phyloP scores from a whole-genome alignment of 352 stramenopile genomes.

The Phytophthora citricola region DNA sequence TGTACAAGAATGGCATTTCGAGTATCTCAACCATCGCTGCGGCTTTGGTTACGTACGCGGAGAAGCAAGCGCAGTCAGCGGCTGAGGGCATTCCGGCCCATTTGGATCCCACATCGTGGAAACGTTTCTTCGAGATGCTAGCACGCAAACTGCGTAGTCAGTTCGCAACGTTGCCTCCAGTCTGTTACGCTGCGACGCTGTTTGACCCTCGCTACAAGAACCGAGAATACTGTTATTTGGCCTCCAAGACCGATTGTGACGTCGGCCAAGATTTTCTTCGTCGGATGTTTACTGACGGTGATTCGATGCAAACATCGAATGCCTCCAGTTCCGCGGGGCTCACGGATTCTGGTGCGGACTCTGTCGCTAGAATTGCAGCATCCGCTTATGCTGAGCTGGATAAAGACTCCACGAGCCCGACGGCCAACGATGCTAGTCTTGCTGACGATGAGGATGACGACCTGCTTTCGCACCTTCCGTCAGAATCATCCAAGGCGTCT shows the following conservation, averaged over 20 bases:
- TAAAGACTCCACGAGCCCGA: conserved; percentile 27
- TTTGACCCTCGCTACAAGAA: conserved; percentile 87
- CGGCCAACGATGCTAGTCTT: conserved; percentile 29
- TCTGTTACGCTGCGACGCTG: conserved; percentile 76
- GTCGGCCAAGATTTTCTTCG: conserved; percentile 65
- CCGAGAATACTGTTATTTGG: conserved; percentile 80
- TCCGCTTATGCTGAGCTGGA: conserved; percentile 38
- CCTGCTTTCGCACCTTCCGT: conserved; percentile 71
- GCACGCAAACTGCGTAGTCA: conserved; percentile 60
- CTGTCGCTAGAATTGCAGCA: conserved; percentile 29
- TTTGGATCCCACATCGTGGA: conserved; percentile 54
- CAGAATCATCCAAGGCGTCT: conserved; percentile 60
- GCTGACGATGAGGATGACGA: conserved; percentile 78
- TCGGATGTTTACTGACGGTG: conserved; percentile 52
- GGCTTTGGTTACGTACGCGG: conserved; percentile 69
- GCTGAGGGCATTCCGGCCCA: conserved; percentile 41
- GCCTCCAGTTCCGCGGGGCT: conserved; percentile 18
- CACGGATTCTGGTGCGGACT: conserved; percentile 18
- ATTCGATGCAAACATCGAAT: conserved; percentile 33
- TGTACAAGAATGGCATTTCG: conserved; percentile 76
- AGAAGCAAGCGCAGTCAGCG: conserved; percentile 57
- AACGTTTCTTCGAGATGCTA: conserved; percentile 66
- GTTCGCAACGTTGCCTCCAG: conserved; percentile 55
- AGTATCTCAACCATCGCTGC: conserved; percentile 80
- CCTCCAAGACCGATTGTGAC: conserved; percentile 56